Evolutionary conservation across 2,329 filamentous ascomycete genomes (phyloP), one percentile per base, ranked within the genome.

Genomic region (Chlorencoelia australis): DNA sequence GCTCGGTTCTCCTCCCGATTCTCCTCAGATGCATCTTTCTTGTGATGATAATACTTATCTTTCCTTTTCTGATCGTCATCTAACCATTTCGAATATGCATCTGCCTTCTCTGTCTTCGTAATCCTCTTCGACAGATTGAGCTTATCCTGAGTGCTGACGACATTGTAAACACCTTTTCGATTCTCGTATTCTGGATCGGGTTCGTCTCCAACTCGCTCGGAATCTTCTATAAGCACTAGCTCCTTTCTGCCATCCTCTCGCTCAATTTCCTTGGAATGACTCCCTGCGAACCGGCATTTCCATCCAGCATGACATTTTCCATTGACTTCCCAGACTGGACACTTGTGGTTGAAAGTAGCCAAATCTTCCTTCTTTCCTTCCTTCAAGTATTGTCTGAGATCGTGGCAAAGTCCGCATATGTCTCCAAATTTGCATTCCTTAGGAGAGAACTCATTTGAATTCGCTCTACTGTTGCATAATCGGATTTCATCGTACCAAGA

Each of bases 261-360:
- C 46, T 82, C 75, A 16, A 83, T 62, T 61, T 96, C 89, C 44
- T 78, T 70, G 51, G 86, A 91, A 61, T 98, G 91, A 44, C 85
- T 93, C 44, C 73, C 73, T 21, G 85, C 82, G 54, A 95, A 94
- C 15, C 89, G 81, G 58, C 91, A 98, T 58, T 89, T 94, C 88
- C 89, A 98, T 5, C 91, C 91, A 10, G 81, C 75, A 32, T 74
- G 71, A 52, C 91, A 98, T 43, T 69, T 75, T 9, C 88, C 88
- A 45, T 80, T 74, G 11, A 68, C 66, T 47, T 84, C 79, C 59
- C 77, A 95, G 7, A 94, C 72, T 1, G 88, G 89, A 54, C 91
- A 98, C 43, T 80, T 68, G 5, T 84, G 82, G 27, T 68, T 70
- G 51, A 94, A 81, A 0, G 82, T 85, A 4, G 71, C 70, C 25